phyloP scores from a whole-genome alignment of 2,329 filamentous ascomycete species.

The Talaromyces sp. region DNA sequence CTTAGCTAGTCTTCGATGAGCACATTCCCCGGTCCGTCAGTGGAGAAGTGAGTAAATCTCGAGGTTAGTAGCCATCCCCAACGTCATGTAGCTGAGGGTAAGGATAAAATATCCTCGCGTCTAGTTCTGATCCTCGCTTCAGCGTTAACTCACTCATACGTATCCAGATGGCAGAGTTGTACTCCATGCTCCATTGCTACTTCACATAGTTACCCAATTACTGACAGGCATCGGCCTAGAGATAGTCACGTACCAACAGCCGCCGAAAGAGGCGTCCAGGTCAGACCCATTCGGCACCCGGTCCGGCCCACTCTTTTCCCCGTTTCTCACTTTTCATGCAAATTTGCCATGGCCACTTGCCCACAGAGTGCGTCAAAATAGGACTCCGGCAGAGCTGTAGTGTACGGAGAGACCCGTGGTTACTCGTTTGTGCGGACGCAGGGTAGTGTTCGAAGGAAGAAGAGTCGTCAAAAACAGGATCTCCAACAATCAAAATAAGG shows the following conservation, averaged over 20 bases:
- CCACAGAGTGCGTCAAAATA: neutral
- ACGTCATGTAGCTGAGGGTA: neutral
- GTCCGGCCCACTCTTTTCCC: neutral
- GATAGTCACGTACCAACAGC: too few species aligned
- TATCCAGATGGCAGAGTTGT: neutral
- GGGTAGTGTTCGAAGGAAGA: neutral
- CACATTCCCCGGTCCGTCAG: neutral
- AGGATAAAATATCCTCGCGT: neutral
- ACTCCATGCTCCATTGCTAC: neutral
- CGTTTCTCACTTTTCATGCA: neutral
- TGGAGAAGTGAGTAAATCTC: neutral
- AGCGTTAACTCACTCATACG: neutral
- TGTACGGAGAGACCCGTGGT: neutral
- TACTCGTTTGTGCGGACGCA: neutral
- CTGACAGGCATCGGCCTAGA: neutral
- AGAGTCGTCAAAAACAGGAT: neutral
- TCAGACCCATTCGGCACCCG: constrained; percentile 2
- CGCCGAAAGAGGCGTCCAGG: neutral
- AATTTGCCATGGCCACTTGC: neutral
- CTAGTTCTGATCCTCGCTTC: neutral
- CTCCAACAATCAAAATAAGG: neutral
- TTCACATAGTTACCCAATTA: neutral
- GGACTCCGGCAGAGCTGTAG: neutral
- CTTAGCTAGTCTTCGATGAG: neutral
- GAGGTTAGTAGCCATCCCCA: neutral